Percentiles rank a stretch among this genome's conserved stretches.
phyloP scores from a whole-genome alignment of 805 yeast species.

The Kregervanrija delftensis region DNA sequence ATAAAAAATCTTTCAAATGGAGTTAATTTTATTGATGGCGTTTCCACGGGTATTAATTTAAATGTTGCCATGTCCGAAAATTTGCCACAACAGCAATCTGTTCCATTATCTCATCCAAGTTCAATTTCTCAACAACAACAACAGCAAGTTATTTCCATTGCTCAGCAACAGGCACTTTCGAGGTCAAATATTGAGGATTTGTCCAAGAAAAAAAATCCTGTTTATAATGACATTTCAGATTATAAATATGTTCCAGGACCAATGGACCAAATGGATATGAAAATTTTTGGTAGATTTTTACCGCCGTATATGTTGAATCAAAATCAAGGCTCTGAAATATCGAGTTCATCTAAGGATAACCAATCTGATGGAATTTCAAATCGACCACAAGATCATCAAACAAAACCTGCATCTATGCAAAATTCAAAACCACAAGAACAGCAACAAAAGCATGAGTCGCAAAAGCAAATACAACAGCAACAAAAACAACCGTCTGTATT shows the following conservation, averaged over 20 bases:
- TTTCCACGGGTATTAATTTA: constrained; percentile 27
- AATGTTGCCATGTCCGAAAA: constrained; percentile 5
- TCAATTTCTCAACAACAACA: constrained; percentile 4
- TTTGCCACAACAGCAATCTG: constrained; percentile 10
- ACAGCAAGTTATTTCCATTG: neutral
- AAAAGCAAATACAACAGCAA: constrained; percentile 1
- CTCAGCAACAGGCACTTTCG: neutral
- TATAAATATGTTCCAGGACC: constrained; percentile 65
- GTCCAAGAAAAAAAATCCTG: neutral
- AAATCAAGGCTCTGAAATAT: constrained; percentile 9
- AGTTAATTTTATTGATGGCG: constrained; percentile 29
- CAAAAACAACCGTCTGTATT: neutral
- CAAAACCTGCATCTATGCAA: neutral
- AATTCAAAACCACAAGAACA: constrained; percentile 3
- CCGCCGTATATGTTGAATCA: constrained; percentile 74
- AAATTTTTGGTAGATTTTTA: constrained; percentile 72
- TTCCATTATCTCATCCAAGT: neutral
- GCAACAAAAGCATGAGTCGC: neutral
- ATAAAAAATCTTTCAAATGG: constrained; percentile 13
- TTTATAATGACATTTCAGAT: constrained; percentile 6
- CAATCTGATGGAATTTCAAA: too few relatives aligned
- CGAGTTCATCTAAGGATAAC: too few relatives aligned
- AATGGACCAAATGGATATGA: constrained; percentile 79
- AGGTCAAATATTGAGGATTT: neutral
- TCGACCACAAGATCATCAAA: too few relatives aligned